Evolutionary conservation across 805 yeast species (phyloP).

Genomic region (Metschnikowia cubensis): DNA sequence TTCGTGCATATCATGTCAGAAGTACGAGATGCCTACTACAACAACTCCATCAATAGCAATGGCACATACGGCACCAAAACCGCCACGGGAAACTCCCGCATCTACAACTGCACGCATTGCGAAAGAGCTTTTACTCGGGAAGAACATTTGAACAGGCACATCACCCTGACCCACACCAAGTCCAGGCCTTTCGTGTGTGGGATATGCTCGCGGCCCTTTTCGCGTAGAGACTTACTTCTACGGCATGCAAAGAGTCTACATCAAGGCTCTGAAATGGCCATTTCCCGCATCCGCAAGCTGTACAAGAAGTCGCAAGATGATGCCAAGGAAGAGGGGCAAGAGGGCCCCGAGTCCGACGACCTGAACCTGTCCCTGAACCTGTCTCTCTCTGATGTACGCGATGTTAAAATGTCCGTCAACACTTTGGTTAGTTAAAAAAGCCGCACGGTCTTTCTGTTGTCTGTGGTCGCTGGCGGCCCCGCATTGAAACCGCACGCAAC

Average conservation of each 20-base stretch:
- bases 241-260: constrained; percentile 45
- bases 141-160: constrained; percentile 42
- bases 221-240: constrained; percentile 39
- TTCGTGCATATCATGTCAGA: constrained; percentile 1
- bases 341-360: constrained; percentile 9
- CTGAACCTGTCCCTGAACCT: constrained; percentile 6
- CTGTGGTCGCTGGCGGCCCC: not conserved
- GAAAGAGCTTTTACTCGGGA: constrained; percentile 45
- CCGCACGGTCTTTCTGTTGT: not conserved
- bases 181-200: constrained; percentile 44
- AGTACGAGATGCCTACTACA: constrained; percentile 6
- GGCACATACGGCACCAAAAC: constrained; percentile 38
- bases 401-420: constrained; percentile 39
- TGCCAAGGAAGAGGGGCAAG: constrained; percentile 10
- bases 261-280: constrained; percentile 41
- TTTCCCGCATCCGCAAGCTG: constrained; percentile 40
- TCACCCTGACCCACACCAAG: constrained; percentile 41
- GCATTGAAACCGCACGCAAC: not conserved
- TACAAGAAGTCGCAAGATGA: constrained; percentile 19
- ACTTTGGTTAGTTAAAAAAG: constrained; percentile 35
- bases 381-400: constrained; percentile 25
- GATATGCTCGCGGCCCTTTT: constrained; percentile 41
- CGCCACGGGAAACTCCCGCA: constrained; percentile 41
- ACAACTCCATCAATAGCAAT: constrained; percentile 11
- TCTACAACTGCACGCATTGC: constrained; percentile 39